Percentiles rank a stretch among this genome's conserved stretches.
Conservation (phyloP, 2,329 filamentous ascomycete genomes). For the Madurella mycetomatis region DNA sequence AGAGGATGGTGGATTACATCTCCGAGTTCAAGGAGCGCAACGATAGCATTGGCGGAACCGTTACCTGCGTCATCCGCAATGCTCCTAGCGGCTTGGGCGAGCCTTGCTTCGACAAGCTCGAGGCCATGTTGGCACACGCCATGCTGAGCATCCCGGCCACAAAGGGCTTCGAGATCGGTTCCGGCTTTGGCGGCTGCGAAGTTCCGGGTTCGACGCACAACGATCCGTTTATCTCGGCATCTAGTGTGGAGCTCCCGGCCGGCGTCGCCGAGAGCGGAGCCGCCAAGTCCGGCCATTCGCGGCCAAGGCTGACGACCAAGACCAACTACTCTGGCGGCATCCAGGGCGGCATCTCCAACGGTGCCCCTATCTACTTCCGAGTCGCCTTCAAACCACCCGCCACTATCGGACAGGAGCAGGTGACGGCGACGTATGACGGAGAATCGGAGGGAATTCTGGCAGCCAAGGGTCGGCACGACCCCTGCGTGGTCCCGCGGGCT, state of each 20-base stretch:
- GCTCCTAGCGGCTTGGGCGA: slow-evolving; percentile 83
- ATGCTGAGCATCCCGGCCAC: slow-evolving; percentile 95
- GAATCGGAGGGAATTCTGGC: slow-evolving; percentile 68
- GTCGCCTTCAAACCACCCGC: slow-evolving; percentile 93
- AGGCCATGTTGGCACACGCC: slow-evolving; percentile 84
- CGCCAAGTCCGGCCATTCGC: slow-evolving; percentile 42
- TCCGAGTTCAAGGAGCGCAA: slow-evolving; percentile 70
- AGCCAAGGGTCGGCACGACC: slow-evolving; percentile 91
- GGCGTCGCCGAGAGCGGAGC: slow-evolving; percentile 43
- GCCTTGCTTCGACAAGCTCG: slow-evolving; percentile 92
- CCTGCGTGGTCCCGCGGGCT: slow-evolving; percentile 83
- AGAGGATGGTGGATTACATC: slow-evolving; percentile 74
- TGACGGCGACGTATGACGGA: slow-evolving; percentile 74
- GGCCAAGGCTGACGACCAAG: slow-evolving; percentile 70
- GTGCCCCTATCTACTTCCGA: slow-evolving; percentile 88
- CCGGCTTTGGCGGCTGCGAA: slow-evolving; percentile 82
- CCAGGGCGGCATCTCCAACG: slow-evolving; percentile 93
- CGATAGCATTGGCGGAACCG: slow-evolving; percentile 91
- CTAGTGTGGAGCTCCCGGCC: slow-evolving; percentile 33
- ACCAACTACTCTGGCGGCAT: slow-evolving; percentile 95
- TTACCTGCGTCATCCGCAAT: slow-evolving; percentile 89
- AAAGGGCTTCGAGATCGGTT: slow-evolving; percentile 94
- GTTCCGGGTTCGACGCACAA: slow-evolving; percentile 89
- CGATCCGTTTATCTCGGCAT: slow-evolving; percentile 70
- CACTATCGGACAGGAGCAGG: slow-evolving; percentile 86